Base-by-base conservation (phyloP, 192 early-diverging fungal species). In the Podila epigama region DNA sequence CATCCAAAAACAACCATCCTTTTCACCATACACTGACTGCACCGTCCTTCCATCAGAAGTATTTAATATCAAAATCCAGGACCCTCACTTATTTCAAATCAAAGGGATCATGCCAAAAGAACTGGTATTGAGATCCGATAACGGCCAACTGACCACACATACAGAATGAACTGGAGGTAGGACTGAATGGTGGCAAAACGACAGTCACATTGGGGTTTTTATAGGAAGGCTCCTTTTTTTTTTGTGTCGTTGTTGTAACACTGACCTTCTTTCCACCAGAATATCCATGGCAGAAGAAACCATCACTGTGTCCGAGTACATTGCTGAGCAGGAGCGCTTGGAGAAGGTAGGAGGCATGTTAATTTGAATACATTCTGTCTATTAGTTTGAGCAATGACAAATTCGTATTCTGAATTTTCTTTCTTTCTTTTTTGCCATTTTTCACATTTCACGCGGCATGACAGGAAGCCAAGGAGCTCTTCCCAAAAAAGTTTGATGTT, bases 261-360 rank as follows among this genome's bases (percentile, higher is more conserved):
- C 28, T 28, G 36, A n/a, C 34, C 35, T 25, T 28, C 39, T 12
- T 27, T n/a, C 39, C 20, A 34, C 27, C 58, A 16, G 10, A 25
- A 20, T 34, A 8, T 53, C 56, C 41, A 77, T 77, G 73, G 66
- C 73, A 32, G 73, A 77, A 28, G 73, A 77, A 18, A 68, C 60
- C 66, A 77, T 77, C 56, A 77, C 73, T n/a, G 73, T 77, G 25
- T 77, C 73, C 8, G 73, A 77, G 33, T 77, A 77, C 40, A 77
- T 77, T 51, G 73, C 65, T 5, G 66, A 77, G 51, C 73, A 77
- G 29, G 73, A 77, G 40, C 53, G 66, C 31, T 53, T 77, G 12
- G 73, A 77, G 27, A 63, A 77, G 63, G 70, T 71, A 41, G 13
- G 10, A 3, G n/a, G 20, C n/a, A n/a, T n/a, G n/a, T n/a, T n/a